These are phyloP conservation scores for Arthroderma uncinatum DNA, from an alignment of 2,329 filamentous ascomycete genomes.

Conservation along the genomic window DNA sequence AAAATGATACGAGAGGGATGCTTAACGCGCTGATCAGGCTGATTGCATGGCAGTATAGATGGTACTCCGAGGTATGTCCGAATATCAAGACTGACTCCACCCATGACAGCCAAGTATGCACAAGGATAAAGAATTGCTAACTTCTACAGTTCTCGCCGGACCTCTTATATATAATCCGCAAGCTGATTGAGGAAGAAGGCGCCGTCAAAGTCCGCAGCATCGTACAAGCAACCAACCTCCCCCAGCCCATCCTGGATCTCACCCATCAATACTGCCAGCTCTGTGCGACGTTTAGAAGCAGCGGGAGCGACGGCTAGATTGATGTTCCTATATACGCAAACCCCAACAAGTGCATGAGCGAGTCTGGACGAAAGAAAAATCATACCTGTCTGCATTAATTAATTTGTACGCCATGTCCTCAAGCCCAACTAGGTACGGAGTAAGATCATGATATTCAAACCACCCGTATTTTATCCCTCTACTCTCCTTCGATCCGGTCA, in stretches of 20 bases:
- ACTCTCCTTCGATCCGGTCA: neutral
- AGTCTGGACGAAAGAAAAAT: neutral
- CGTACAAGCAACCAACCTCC: conserved; percentile 87
- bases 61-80: conserved; percentile 75
- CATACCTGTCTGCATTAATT: neutral
- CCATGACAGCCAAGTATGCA: neutral
- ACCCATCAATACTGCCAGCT: conserved; percentile 94
- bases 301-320: conserved; percentile 67
- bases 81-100: neutral
- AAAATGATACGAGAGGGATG: conserved; percentile 67
- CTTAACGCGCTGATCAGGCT: conserved; percentile 79
- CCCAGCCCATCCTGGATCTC: conserved; percentile 83
- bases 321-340: neutral
- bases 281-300: conserved; percentile 90
- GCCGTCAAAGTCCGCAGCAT: conserved; percentile 96
- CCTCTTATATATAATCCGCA: conserved; percentile 75
- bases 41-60: conserved; percentile 96
- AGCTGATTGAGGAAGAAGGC: conserved; percentile 92
- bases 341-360: too few species aligned
- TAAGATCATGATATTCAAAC: neutral
- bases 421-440: neutral
- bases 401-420: neutral
- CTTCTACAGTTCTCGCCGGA: conserved; percentile 67
- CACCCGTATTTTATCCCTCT: neutral
- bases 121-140: neutral